Evolutionary conservation across 306 rosid genomes (phyloP), one percentile per base, ranked within the genome.

Genomic region (Dryas alaskensis): DNA sequence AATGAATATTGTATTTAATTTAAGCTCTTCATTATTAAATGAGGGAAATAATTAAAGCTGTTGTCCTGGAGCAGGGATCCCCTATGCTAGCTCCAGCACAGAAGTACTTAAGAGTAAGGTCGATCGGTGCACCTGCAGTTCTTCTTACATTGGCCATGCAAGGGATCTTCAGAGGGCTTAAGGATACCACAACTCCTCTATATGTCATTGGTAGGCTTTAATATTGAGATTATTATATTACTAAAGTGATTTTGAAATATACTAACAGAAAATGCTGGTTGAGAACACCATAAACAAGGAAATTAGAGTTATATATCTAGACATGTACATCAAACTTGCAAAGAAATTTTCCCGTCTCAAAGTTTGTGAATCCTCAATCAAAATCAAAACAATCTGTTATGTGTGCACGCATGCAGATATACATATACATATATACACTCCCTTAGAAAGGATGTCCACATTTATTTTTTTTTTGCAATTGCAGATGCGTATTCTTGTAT

Each of bases 61-160:
- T 55, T 67, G 7, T 65, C 19, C 22, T 52, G 73, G 48, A 76
- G 49, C 64, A 94, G 99, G 80, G 48, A 54, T 94, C 99, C 43
- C 93, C 93, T 25, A 92, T 94, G 99, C 79, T 92, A 51, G 70
- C 11, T 12, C 96, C 95, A 9, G 97, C 97, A 45, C 73, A 70
- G 54, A 84, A 87, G 85, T 95, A 95, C 91, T 82, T 95, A 81
- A 87, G 78, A 51, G 73, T 92, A 80, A 86, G 99, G 67, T 64
- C 99, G 25, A 79, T 95, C 19, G 99, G 99, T 78, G 96, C 99
- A 70, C 99, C 99, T 50, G 99, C 99, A 10, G 98, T 92, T 81
- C 99, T 95, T 88, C 97, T 95, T 25, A 89, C 97, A n/a, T 80
- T 95, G 77, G 99, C 99, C 39, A 95, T 92, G 96, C 99, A 95